These are phyloP conservation scores for Tolypocladium ophioglossoides DNA, from an alignment of 2,329 filamentous ascomycete species.

Conservation along the genomic window DNA sequence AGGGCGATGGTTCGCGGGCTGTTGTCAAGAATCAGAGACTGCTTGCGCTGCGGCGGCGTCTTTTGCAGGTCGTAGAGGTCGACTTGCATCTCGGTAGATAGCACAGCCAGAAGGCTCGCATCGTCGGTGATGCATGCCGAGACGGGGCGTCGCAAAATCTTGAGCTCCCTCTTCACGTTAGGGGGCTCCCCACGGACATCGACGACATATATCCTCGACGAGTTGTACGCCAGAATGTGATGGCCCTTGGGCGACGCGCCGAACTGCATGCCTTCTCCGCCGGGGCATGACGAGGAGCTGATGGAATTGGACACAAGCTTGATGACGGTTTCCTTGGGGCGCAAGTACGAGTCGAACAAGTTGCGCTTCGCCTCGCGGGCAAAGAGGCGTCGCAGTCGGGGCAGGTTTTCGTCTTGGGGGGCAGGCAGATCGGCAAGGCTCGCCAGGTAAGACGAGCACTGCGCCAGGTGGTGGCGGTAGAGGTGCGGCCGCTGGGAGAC, in stretches of 20 bases:
- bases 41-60: constrained; percentile 57
- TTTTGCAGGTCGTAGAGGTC: constrained; percentile 68
- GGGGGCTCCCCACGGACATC: constrained; percentile 52
- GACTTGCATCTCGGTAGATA: constrained; percentile 74
- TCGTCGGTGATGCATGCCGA: constrained; percentile 73
- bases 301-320: constrained; percentile 76
- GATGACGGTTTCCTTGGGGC: constrained; percentile 59
- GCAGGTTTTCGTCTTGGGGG: constrained; percentile 39
- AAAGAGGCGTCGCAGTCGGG: constrained; percentile 54
- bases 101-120: constrained; percentile 63
- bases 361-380: constrained; percentile 63
- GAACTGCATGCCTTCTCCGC: constrained; percentile 79
- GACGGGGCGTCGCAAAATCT: constrained; percentile 64
- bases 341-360: constrained; percentile 65
- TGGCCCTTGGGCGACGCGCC: constrained; percentile 66
- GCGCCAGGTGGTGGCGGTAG: constrained; percentile 51
- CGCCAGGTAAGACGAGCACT: constrained; percentile 47
- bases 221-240: constrained; percentile 71
- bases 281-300: constrained; percentile 72
- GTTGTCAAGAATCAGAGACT: constrained; percentile 68
- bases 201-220: constrained; percentile 72
- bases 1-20: constrained; percentile 68
- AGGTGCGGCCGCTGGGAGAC: constrained; percentile 54
- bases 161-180: constrained; percentile 64
- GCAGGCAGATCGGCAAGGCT: constrained; percentile 32